Base-by-base conservation (phyloP, 148 eudicot species). In the Spergularia bocconei region DNA sequence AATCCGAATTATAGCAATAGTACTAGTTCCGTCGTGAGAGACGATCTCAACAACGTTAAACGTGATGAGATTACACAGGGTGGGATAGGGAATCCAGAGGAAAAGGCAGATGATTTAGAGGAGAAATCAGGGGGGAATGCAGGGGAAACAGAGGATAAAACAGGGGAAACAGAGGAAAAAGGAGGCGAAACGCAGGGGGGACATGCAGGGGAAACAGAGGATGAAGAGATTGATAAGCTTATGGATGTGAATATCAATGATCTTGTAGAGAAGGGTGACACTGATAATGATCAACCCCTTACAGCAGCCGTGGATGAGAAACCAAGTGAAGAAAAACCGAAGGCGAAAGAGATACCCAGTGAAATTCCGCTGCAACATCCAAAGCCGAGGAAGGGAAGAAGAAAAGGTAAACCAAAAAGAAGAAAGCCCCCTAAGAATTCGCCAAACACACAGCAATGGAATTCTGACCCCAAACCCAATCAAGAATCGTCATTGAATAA, bases 201-300 rank as follows among this genome's bases (percentile, higher is more conserved):
- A 17, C 33, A 53, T 21, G 7, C 44, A 58, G 68, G 33, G 55
- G 71, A 61, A 33, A 23, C 10, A 36, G 74, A 16, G 8, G 74
- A 63, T 67, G 83, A 80, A 64, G 83, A 80, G 17, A 65, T 70
- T 58, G 77, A 76, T 58, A 52, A 52, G 29, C 41, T 76, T 59
- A 33, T 80, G 48, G 67, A 71, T 25, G 38, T 65, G 14, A 51
- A 58, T 66, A 36, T 80, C 38, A 54, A 51, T 59, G 79, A 80
- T 39, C 72, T 79, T 73, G 54, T 64, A 10, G 54, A 75, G 23
- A 62, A 63, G 36, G 50, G 55, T 70, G 79, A 9, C 48, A 44
- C 7, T 47, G 70, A 69, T 44, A 5, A n/a, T 2, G 17, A 16
- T 15, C 41, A 13, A 14, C 48, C 62, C 19, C 1, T 67, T 36